Evolutionary conservation across 2,329 filamentous ascomycete species (phyloP), one percentile per base, ranked within the genome.

Genomic region (Venturia oleaginea): DNA sequence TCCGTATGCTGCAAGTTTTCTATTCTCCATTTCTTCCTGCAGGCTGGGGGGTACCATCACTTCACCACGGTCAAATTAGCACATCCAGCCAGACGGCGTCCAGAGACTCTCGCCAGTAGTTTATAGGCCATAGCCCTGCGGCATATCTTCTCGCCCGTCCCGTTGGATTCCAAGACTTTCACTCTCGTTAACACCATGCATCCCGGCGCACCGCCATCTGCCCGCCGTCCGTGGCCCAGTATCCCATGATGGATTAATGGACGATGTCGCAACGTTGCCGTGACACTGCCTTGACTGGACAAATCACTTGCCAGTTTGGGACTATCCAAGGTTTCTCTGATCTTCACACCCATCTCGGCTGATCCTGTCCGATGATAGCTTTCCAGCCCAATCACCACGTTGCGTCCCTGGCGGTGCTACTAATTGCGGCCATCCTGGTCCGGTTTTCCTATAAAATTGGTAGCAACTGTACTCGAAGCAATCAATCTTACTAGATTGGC

Each of bases 401-500:
- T 34, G 48, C 22, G 48, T 55, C 27, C 48, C 48, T 55, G 48
- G 30, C 13, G 6, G 27, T 32, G 4, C 30, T 11, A 34, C 51
- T 30, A 57, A 57, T 19, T n/a, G 17, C 24, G 15, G 51, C 27
- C 51, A 34, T 15, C 30, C 51, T 34, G 15, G 17, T 15, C 7
- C 15, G 6, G 51, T 34, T 32, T 57, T 32, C 27, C 27, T 34
- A 19, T 57, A 32, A 19, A 57, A 32, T 34, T 27, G 27, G 30
- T 17, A 34, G 4, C 34, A 57, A 57, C 51, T 57, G 51, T 57
- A 57, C 30, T 57, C 27, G 30, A 57, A 57, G 51, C 51, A 57
- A 57, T 57, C 51, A 57, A 57, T 55, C 24, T 57, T 57, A n/a
- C n/a, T n/a, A 57, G 51, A 57, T 34, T 57, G 51, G 30, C 30